Base-by-base conservation (phyloP, 805 yeast species). In the Cyberlindnera maclurae region DNA sequence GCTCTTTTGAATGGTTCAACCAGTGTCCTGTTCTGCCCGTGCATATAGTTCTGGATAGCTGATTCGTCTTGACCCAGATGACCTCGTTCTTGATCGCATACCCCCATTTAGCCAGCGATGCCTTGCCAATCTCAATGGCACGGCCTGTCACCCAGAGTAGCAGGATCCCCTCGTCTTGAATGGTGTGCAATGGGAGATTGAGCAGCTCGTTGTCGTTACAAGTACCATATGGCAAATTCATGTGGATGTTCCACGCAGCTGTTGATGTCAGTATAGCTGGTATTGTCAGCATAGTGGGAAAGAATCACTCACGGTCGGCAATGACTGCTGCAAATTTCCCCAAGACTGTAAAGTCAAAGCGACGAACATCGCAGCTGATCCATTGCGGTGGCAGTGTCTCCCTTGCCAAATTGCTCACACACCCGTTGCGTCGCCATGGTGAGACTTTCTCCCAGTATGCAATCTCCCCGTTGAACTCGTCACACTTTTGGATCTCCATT, bases 21-120 rank as follows among this genome's bases (percentile, higher is more conserved):
- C 97, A 89, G 58, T 89, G 97, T 0, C 97, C 97, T 0, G 97
- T 89, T 46, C 97, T 66, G 1, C 97, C 97, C 0, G 97, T 90
- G 43, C 94, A 88, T 31, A 89, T 88, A 0, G 96, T 89, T 43
- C 95, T 67, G 15, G 81, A 76, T 44, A 90, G 62, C 57, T 90
- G 97, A 58, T 89, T 89, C 5, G 93, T 77, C 58, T 89, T 89
- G 42, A 87, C 73, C 97, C 97, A 89, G 8, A 89, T 74, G 44
- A 89, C 60, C 57, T 89, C 97, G 57, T 88, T 90, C 16, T 75
- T 63, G 5, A 82, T 75, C 28, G 61, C 56, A 56, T 89, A 89
- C 2, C 97, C 97, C 96, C 96, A 88, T 42, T 73, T 76, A 4
- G 57, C 58, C 39, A 89, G 63, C 7, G 89, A 85, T 40, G 75